These are phyloP conservation scores for Vaccinium corymbosum DNA, from an alignment of 148 eudicot genomes.

Conservation along the genomic window DNA sequence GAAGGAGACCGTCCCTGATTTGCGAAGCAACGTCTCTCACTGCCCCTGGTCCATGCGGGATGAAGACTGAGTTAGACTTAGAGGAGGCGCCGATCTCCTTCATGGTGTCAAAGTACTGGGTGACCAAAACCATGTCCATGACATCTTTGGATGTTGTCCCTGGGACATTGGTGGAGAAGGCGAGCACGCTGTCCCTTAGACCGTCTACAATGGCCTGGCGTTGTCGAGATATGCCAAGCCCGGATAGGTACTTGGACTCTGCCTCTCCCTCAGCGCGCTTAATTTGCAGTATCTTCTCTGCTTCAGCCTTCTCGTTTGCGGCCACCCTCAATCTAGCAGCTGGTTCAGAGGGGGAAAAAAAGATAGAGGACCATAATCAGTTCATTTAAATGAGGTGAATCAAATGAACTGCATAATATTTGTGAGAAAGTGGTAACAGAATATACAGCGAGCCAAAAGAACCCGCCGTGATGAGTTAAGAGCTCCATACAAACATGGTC, in stretches of 20 bases:
- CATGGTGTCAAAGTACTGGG: conserved; percentile 48
- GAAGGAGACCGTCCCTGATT: conserved; percentile 24
- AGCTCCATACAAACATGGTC: not conserved
- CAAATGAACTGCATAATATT: not conserved
- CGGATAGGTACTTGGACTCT: conserved; percentile 51
- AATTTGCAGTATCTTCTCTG: conserved; percentile 49
- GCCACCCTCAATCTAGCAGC: conserved; percentile 53
- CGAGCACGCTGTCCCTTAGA: conserved; percentile 49
- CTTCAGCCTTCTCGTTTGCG: conserved; percentile 53
- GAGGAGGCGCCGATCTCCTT: conserved; percentile 49
- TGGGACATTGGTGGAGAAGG: conserved; percentile 47
- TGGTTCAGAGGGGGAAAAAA: not conserved
- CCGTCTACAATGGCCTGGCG: conserved; percentile 61
- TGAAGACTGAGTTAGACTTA: conserved; percentile 44
- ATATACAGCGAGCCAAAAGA: not conserved
- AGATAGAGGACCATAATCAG: not conserved
- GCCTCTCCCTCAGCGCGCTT: conserved; percentile 62
- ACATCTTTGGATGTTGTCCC: conserved; percentile 52
- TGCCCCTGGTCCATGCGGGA: conserved; percentile 43
- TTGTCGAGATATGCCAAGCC: conserved; percentile 55
- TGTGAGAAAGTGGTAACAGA: not conserved
- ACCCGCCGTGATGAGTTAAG: not conserved
- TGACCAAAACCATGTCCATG: conserved; percentile 57
- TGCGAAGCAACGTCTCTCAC: conserved; percentile 19
- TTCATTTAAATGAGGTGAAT: not conserved